Evolutionary conservation across 176 grass and related monocot species (phyloP), one percentile per base, ranked within the genome.

Genomic region (Echinochloa phyllopogon): DNA sequence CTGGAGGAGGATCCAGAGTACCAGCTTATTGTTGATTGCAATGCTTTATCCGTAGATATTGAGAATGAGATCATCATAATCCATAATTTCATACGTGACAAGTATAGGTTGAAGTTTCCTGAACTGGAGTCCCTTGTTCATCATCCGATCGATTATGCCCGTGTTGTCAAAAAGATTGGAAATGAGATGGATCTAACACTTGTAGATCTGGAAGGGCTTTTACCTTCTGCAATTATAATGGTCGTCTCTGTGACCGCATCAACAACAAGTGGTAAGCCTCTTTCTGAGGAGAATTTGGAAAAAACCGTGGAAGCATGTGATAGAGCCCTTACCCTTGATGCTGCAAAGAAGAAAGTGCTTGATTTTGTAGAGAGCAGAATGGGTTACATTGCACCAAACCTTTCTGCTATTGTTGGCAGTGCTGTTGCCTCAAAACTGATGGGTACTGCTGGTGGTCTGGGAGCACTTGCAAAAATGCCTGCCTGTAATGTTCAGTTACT

Each of bases 41-140:
- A 97, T 84, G 71, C 92, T 42, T 87, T 97, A 61, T 97, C 95
- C 48, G 95, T 94, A 13, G 90, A 97, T 59, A 94, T 93, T 75
- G 95, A 97, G 68, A 94, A 97, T 87, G 95, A 94, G 62, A 94
- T 94, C 74, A 88, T 91, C 70, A 97, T 97, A 88, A 94, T 97
- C 17, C 95, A 97, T 78, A 97, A 97, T 65, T 97, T 94, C 63
- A 94, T 97, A 80, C 88, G 92, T 51, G 95, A 97, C 61, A 94
- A 94, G 63, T 97, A 94, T 81, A 89, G 91, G 20, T 67, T 89
- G 44, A 97, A 97, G 65, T 93, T 94, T 89, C 95, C 92, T 60
- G 90, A 93, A 77, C 87, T 97, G 42, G 95, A 97, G 50, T 97
- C 95, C 2, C 92, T 93, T 71, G 95, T 97, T 84, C 95, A 97